Base-by-base conservation (phyloP, 768 basidiomycete species). In the Astraeus odoratus region DNA sequence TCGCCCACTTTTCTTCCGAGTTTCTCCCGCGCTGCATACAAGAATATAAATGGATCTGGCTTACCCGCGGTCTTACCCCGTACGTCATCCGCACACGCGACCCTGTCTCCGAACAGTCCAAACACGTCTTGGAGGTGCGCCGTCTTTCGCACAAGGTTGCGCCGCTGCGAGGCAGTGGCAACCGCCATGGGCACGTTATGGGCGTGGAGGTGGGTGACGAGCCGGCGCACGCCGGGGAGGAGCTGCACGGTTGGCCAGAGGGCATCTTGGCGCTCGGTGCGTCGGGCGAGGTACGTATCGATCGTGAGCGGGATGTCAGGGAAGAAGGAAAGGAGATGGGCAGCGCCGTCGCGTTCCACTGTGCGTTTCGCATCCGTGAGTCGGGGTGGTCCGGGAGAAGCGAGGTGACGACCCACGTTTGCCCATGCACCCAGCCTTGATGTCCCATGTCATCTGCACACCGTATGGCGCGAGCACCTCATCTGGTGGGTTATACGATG, bases 351-450 rank as follows among this genome's bases (percentile, higher is more conserved):
- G 29, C 69, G 63, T 66, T 85, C 82, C 47, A 83, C 90, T 86
- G 50, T 38, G n/a, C n/a, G n/a, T n/a, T n/a, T n/a, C n/a, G n/a
- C n/a, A n/a, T n/a, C n/a, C n/a, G 35, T 20, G 4, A n/a, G 30
- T 13, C 5, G 24, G 26, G 12, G 16, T 51, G 38, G 20, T 30
- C 15, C 18, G 34, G 19, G 8, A 16, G 22, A 31, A 25, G n/a
- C 15, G 20, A 23, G 34, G 22, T 36, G 19, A 23, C 39, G 18
- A 35, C 71, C 44, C 39, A 87, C 88, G 77, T 70, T 84, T 86
- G 44, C 89, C 89, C 89, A 91, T 92, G 46, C 85, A 76, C 0
- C 83, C 85, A n/a, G 85, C 81, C 58, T 91, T 90, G 46, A 91
- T 87, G 46, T 86, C 82, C 87, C 87, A 90, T 3, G 85, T 86